phyloP scores from a whole-genome alignment of 2,329 filamentous ascomycete species.

The Phialophora tarda region DNA sequence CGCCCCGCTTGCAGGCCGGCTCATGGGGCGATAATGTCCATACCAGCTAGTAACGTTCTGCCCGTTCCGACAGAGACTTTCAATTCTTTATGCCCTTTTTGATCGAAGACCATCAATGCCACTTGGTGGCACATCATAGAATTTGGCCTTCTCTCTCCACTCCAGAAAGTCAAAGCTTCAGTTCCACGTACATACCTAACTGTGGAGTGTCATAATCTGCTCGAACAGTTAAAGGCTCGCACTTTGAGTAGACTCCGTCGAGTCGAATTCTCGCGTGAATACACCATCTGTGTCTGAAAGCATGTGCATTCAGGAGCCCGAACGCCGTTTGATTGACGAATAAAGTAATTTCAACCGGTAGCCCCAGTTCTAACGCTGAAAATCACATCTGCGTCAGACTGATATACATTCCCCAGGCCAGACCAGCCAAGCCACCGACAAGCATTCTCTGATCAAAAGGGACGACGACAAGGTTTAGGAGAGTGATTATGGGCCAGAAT shows the following conservation, averaged over 20 bases:
- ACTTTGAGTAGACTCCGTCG: not conserved
- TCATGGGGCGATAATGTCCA: not conserved
- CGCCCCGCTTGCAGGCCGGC: not conserved
- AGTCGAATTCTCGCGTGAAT: not conserved
- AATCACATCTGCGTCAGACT: slow-evolving; percentile 55
- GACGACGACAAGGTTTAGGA: slow-evolving; percentile 48
- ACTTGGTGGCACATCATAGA: not conserved
- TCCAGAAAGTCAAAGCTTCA: not conserved
- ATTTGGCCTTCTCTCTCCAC: not conserved
- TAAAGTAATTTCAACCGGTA: not conserved
- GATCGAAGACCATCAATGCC: not conserved
- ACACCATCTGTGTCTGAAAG: not conserved
- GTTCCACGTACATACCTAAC: not conserved
- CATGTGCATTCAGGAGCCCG: not conserved
- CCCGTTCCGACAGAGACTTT: not conserved
- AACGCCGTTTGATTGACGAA: not conserved
- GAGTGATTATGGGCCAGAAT: slow-evolving; percentile 49
- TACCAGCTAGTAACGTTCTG: not conserved
- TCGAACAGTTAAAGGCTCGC: not conserved
- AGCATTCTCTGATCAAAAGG: slow-evolving; percentile 47
- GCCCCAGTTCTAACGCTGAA: not conserved
- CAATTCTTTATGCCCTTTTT: not conserved
- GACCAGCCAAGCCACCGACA: slow-evolving; percentile 46
- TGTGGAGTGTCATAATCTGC: not conserved
- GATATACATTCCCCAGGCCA: slow-evolving; percentile 49